These are phyloP conservation scores for Epichloe glyceriae DNA, from an alignment of 2,329 filamentous ascomycete genomes.

Conservation along the genomic window DNA sequence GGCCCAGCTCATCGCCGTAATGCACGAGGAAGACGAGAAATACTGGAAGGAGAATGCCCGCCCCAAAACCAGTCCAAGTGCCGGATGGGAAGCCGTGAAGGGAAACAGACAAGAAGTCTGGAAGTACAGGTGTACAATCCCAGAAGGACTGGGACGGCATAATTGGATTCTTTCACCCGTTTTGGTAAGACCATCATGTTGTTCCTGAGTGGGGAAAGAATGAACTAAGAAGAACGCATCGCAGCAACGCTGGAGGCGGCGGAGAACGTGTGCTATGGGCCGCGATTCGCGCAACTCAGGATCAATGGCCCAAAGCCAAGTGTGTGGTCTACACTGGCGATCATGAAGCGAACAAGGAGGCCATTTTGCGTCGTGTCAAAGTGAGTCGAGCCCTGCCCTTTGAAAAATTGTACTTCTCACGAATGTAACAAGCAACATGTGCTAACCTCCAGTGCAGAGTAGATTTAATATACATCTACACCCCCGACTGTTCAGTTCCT, in stretches of 20 bases:
- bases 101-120: constrained; percentile 38
- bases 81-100: constrained; percentile 58
- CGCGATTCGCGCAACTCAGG: constrained; percentile 81
- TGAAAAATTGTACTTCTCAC: no score
- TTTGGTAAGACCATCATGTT: constrained; percentile 51
- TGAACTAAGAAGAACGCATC: constrained; percentile 3
- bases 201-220: not conserved
- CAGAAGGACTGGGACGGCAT: constrained; percentile 63
- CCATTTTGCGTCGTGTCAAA: constrained; percentile 66
- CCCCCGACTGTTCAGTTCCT: constrained; percentile 70
- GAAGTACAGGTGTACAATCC: constrained; percentile 21
- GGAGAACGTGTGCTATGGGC: constrained; percentile 95
- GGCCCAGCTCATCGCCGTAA: constrained; percentile 40
- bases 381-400: constrained; percentile 25
- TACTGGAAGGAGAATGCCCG: constrained; percentile 21
- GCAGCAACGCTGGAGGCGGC: constrained; percentile 84
- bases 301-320: constrained; percentile 74
- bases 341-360: constrained; percentile 69
- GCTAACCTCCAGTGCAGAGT: constrained; percentile 32
- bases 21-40: constrained; percentile 31
- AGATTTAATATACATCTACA: constrained; percentile 90
- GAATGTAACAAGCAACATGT: no score
- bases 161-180: constrained; percentile 94
- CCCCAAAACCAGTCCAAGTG: constrained; percentile 31
- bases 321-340: constrained; percentile 94